phyloP scores from a whole-genome alignment of 2,329 filamentous ascomycete species.

The Simplicillium aogashimaense region DNA sequence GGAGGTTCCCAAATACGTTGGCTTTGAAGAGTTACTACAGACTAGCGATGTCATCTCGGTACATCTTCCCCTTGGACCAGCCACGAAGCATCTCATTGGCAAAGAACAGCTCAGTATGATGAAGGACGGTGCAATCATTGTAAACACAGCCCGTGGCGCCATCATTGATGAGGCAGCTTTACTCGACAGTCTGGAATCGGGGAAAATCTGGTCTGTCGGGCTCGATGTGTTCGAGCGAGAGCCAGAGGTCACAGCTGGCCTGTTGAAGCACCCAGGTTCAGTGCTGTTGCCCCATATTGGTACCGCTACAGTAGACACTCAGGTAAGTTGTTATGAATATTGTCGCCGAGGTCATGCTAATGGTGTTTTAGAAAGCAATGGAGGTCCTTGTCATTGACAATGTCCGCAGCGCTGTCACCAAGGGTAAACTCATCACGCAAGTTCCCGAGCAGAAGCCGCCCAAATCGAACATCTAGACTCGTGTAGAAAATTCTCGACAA shows the following conservation, averaged over 20 bases:
- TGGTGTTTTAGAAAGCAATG: not conserved
- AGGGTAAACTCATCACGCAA: conserved; percentile 1
- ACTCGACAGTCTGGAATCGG: conserved; percentile 39
- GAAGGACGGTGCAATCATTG: conserved; percentile 45
- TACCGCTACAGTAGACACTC: conserved; percentile 48
- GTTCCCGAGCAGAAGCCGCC: conserved; percentile 1
- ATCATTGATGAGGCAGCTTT: conserved; percentile 47
- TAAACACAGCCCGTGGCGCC: conserved; percentile 48
- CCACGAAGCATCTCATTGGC: conserved; percentile 42
- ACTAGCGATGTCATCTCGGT: conserved; percentile 44
- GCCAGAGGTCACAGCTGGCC: conserved; percentile 49
- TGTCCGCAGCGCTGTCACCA: not conserved
- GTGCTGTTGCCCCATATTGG: conserved; percentile 59
- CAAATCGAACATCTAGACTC: not conserved
- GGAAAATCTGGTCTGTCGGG: conserved; percentile 42
- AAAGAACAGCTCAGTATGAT: conserved; percentile 38
- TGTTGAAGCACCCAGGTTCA: conserved; percentile 49
- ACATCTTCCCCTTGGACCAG: conserved; percentile 40
- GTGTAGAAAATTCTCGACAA: too few relatives aligned
- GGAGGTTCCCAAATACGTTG: conserved; percentile 26
- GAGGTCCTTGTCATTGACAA: not conserved
- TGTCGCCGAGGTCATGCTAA: not conserved
- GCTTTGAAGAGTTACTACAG: conserved; percentile 42
- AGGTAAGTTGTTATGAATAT: conserved; percentile 6
- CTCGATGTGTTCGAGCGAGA: conserved; percentile 49